Evolutionary conservation across 805 yeast genomes (phyloP).

Genomic region (Candida succiphila): DNA sequence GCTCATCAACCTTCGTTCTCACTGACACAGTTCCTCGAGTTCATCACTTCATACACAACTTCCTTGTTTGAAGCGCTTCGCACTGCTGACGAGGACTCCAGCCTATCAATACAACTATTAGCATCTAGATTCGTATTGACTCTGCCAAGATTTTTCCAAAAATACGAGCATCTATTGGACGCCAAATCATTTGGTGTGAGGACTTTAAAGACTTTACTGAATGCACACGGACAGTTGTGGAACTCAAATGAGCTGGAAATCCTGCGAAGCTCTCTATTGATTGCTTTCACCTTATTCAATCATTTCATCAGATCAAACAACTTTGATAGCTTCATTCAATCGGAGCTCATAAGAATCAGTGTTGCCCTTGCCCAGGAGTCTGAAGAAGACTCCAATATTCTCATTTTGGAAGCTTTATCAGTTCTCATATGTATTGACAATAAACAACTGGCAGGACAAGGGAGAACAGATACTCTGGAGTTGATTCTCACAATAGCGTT

Average conservation of each 20-base stretch:
- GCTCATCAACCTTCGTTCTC: slow-evolving; percentile 9
- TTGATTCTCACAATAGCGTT: slow-evolving; percentile 56
- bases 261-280: slow-evolving; percentile 26
- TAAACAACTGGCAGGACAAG: slow-evolving; percentile 16
- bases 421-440: slow-evolving; percentile 42
- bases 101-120: slow-evolving; percentile 22
- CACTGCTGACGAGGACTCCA: slow-evolving; percentile 12
- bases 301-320: slow-evolving; percentile 20
- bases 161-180: slow-evolving; percentile 25
- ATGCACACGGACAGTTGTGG: neutral
- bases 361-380: slow-evolving; percentile 44
- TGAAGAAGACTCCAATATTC: slow-evolving; percentile 72
- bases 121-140: slow-evolving; percentile 38
- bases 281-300: slow-evolving; percentile 41
- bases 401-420: slow-evolving; percentile 61
- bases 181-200: slow-evolving; percentile 14
- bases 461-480: slow-evolving; percentile 30
- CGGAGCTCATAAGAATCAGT: slow-evolving; percentile 24
- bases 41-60: slow-evolving; percentile 3
- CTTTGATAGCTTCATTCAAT: slow-evolving; percentile 17
- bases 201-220: slow-evolving; percentile 13
- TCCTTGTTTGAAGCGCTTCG: slow-evolving; percentile 3
- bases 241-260: slow-evolving; percentile 10
- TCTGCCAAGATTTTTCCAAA: slow-evolving; percentile 49
- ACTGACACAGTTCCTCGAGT: slow-evolving; percentile 14